These are phyloP conservation scores for Boletus sp. DNA, from an alignment of 768 basidiomycete species.

Conservation along the genomic window DNA sequence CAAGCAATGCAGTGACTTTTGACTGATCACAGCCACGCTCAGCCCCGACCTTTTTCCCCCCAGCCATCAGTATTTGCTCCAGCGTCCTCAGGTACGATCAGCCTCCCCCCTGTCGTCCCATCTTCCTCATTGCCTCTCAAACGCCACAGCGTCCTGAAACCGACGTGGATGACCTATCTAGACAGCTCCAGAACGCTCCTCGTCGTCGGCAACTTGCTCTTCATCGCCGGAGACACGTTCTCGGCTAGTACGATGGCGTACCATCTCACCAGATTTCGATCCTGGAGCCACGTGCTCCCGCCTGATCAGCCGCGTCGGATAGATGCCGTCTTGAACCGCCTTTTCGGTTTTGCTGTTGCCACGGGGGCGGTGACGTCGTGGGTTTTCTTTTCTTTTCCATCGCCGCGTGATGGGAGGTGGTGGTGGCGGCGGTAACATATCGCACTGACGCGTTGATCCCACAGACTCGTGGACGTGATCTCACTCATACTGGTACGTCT, in stretches of 20 bases:
- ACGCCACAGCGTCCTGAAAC: constrained; percentile 5
- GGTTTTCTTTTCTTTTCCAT: neutral
- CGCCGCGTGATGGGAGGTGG: neutral
- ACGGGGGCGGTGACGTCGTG: constrained; percentile 27
- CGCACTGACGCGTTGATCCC: neutral
- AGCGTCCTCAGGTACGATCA: constrained; percentile 18
- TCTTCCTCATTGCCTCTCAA: neutral
- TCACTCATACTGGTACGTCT: constrained; percentile 24
- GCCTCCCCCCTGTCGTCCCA: neutral
- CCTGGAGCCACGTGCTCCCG: neutral
- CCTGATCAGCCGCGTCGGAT: constrained; percentile 11
- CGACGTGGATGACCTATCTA: constrained; percentile 14
- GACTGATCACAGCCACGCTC: neutral
- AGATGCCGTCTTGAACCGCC: constrained; percentile 20
- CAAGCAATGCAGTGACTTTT: neutral
- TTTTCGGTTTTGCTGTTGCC: constrained; percentile 25
- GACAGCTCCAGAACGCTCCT: constrained; percentile 1
- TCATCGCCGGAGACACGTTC: constrained; percentile 25
- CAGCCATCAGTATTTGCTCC: constrained; percentile 18
- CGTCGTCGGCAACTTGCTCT: constrained; percentile 22
- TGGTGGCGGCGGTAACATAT: neutral
- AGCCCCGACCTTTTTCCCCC: neutral
- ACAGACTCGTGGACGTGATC: constrained; percentile 26
- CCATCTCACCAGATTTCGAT: constrained; percentile 17
- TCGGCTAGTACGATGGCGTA: constrained; percentile 22